Conservation (phyloP, 768 basidiomycete genomes). For the Calocybe gangraenosa region DNA sequence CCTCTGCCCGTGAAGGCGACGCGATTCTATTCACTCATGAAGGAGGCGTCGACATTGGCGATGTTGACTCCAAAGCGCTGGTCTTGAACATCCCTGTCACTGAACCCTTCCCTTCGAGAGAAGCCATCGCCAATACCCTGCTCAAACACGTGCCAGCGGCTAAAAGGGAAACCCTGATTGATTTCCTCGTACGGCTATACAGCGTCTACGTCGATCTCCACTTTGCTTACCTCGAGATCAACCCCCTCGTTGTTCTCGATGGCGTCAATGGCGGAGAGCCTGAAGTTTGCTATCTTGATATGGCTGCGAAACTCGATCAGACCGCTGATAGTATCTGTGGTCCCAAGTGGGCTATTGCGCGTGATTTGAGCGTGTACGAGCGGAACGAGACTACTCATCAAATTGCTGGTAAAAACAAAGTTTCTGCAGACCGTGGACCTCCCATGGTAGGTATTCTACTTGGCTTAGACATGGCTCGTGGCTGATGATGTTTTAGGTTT, state of each 20-base stretch:
- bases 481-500: conserved; percentile 51
- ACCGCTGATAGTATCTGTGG: conserved; percentile 98
- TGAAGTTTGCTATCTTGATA: conserved; percentile 93
- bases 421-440: conserved; percentile 90
- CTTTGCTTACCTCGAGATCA: conserved; percentile 99
- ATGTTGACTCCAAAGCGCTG: conserved; percentile 96
- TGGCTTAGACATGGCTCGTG: conserved; percentile 5
- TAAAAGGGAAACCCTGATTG: conserved; percentile 89
- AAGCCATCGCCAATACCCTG: conserved; percentile 68
- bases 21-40: conserved; percentile 98
- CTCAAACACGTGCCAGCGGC: conserved; percentile 77
- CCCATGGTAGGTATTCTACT: conserved; percentile 66
- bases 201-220: conserved; percentile 98
- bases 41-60: conserved; percentile 97
- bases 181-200: conserved; percentile 95
- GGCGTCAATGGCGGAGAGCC: conserved; percentile 61
- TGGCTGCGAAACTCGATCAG: conserved; percentile 99
- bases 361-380: conserved; percentile 79
- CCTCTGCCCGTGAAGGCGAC: conserved; percentile 91
- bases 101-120: conserved; percentile 76
- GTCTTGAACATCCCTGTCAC: conserved; percentile 79
- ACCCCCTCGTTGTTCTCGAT: conserved; percentile 94
- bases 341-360: conserved; percentile 97
- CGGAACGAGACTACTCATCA: conserved; percentile 32
- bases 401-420: conserved; percentile 40